phyloP scores from a whole-genome alignment of 2,329 filamentous ascomycete species.

The Penicillium nordicum region DNA sequence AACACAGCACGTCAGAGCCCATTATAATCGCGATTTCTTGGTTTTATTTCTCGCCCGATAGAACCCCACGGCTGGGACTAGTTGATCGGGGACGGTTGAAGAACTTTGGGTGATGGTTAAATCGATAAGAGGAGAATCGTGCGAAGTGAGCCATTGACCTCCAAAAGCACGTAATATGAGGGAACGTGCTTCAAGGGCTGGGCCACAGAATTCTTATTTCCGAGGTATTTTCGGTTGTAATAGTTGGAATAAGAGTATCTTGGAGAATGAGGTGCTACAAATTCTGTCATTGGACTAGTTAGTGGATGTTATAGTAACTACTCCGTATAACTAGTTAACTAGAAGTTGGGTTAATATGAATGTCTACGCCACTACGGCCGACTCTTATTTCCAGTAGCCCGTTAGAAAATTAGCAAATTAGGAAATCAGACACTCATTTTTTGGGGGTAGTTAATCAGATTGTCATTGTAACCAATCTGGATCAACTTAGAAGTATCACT shows the following conservation, averaged over 20 bases:
- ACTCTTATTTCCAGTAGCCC: background rate
- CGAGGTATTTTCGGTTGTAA: background rate
- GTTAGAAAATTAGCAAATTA: background rate
- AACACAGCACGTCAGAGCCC: slow-evolving; percentile 13
- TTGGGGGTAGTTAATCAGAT: background rate
- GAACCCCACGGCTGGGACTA: background rate
- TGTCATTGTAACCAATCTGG: background rate
- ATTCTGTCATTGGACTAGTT: background rate
- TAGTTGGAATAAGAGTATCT: too few relatives aligned
- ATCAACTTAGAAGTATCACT: background rate
- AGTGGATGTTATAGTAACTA: background rate
- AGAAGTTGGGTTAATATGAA: background rate
- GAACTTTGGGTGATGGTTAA: background rate
- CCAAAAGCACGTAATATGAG: background rate
- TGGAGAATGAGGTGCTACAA: background rate
- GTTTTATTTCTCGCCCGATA: background rate
- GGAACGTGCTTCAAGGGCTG: background rate
- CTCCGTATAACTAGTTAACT: background rate
- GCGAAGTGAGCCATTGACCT: background rate
- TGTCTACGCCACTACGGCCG: background rate
- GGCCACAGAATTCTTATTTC: background rate
- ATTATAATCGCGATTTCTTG: slow-evolving; percentile 12
- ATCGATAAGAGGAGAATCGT: background rate
- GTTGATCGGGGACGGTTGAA: background rate
- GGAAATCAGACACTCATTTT: background rate